These are phyloP conservation scores for Xylariaceae sp. DNA, from an alignment of 2,329 filamentous ascomycete genomes.

Conservation along the genomic window DNA sequence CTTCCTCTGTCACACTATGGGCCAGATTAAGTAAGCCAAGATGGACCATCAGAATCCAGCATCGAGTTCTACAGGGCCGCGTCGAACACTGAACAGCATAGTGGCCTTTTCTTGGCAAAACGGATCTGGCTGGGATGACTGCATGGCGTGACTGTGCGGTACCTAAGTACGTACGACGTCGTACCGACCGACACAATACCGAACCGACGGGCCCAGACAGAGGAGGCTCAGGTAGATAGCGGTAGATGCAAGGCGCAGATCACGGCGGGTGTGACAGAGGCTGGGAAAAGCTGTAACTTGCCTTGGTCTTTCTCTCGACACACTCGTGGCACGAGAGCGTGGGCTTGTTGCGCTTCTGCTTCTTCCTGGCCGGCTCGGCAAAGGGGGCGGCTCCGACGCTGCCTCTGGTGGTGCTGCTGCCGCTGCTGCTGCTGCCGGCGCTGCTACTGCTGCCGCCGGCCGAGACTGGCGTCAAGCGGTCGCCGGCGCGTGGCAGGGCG, in stretches of 20 bases:
- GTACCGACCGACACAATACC: no score
- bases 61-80: no score
- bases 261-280: background rate
- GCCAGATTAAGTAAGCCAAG: background rate
- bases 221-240: background rate
- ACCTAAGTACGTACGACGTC: no score
- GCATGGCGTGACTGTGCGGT: no score
- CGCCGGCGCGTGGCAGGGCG: conserved; percentile 17
- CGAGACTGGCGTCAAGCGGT: conserved; percentile 21
- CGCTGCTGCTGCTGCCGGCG: conserved; percentile 18
- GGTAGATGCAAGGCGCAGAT: background rate
- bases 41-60: no score
- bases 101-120: no score
- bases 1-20: conserved; percentile 66
- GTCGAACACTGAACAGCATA: no score
- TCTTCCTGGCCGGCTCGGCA: conserved; percentile 49
- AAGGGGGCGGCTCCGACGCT: conserved; percentile 14
- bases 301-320: conserved; percentile 77
- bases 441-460: conserved; percentile 19
- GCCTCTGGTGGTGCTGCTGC: conserved; percentile 14
- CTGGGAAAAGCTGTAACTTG: conserved; percentile 28
- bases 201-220: no score
- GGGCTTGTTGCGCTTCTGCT: conserved; percentile 79
- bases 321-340: conserved; percentile 73
- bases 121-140: no score